Base-by-base conservation (phyloP, 2,329 filamentous ascomycete species). In the Allantophomopsis lycopodina region DNA sequence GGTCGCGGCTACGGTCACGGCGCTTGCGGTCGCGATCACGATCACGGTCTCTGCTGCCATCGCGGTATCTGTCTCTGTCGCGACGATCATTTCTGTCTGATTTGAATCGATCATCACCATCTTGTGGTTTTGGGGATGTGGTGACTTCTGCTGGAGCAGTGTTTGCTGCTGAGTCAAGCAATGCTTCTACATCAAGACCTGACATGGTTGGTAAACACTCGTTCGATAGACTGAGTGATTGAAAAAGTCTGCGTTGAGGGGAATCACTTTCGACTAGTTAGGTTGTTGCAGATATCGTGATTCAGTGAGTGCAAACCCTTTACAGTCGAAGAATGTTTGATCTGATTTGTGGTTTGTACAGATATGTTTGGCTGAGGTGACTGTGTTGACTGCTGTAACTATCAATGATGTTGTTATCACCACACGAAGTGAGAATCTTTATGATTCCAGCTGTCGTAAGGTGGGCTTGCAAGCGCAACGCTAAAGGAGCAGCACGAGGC, bases 111-210 rank as follows among this genome's bases (percentile, higher is more conserved):
- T 68, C 63, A 49, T 77, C 73, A 48, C 68, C 64, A 47, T 76
- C 71, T 46, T 75, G 73, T 48, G 65, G 56, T 42, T 62, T 60
- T 39, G 60, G 38, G 44, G 51, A 47, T 42, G 53, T 54, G 43
- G 55, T 59, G 35, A 49, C 49, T 40, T 71, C 64, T 40, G 65
- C 63, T 42, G 59, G 57, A 44, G 66, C 62, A 48, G 69, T 68
- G 57, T 77, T 79, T 39, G 83, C 84, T 46, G 83, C 85, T 38
- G 83, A 84, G 62, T 94, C 87, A 50, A 95, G 77, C 48, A 95
- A 73, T 49, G 86, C 85, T 69, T 95, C 88, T 52, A 95, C 85
- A 57, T 94, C 86, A 50, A 80, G 66, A 59, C 70, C 71, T 57
- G 77, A 77, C 77, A 81, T 81, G 50, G 50, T 65, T 61, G 36